Percentiles rank a stretch among this genome's conserved stretches.
phyloP scores from a whole-genome alignment of 371 early-diverging fungal species.

The Chytridiales sp. region DNA sequence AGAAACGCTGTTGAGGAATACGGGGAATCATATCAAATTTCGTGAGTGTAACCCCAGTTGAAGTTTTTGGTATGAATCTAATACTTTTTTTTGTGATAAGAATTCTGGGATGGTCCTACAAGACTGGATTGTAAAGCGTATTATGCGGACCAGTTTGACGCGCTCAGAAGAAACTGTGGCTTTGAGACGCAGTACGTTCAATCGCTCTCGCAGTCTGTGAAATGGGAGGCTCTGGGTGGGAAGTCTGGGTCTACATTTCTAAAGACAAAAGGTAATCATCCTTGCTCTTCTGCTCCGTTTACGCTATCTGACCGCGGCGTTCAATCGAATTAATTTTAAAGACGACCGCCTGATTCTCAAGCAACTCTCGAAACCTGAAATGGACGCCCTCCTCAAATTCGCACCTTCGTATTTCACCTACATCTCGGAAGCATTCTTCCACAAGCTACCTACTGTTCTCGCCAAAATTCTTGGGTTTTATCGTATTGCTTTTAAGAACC shows the following conservation, averaged over 20 bases:
- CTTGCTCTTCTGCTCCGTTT: not conserved
- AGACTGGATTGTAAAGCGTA: constrained; percentile 72
- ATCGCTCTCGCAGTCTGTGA: constrained; percentile 81
- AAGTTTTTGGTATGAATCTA: constrained; percentile 8
- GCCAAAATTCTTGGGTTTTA: constrained; percentile 92
- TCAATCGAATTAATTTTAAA: not conserved
- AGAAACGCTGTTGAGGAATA: constrained; percentile 64
- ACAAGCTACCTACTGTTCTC: constrained; percentile 76
- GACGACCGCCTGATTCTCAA: constrained; percentile 91
- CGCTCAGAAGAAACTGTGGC: constrained; percentile 76
- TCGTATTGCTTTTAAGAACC: constrained; percentile 78
- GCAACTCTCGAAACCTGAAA: constrained; percentile 78
- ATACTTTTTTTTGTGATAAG: not conserved
- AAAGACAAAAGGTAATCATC: constrained; percentile 62
- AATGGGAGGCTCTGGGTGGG: constrained; percentile 81
- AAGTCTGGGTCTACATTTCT: constrained; percentile 86
- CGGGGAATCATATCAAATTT: constrained; percentile 49
- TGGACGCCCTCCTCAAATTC: constrained; percentile 85
- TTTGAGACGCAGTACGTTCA: constrained; percentile 78
- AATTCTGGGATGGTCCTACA: constrained; percentile 25
- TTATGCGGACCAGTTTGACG: constrained; percentile 88
- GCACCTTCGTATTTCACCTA: constrained; percentile 89
- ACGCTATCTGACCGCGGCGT: not conserved
- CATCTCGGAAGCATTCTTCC: constrained; percentile 58
- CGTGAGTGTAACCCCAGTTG: constrained; percentile 3